phyloP scores from a whole-genome alignment of 2,329 filamentous ascomycete species.

The Fusarium proliferatum region DNA sequence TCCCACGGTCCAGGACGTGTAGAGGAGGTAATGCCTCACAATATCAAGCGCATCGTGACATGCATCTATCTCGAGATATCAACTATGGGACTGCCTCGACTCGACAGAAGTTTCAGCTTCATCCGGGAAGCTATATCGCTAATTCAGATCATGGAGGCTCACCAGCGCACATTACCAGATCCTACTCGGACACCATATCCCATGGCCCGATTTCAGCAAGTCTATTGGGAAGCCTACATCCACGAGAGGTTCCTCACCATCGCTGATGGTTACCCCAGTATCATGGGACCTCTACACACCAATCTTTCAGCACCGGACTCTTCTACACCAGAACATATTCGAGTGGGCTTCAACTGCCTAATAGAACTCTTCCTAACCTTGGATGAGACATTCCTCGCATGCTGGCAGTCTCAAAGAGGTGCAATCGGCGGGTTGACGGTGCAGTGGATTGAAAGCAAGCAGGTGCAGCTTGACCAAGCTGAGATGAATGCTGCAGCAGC shows the following conservation, averaged over 20 bases:
- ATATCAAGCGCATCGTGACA: slow-evolving; percentile 60
- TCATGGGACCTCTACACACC: slow-evolving; percentile 48
- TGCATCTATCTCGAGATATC: slow-evolving; percentile 65
- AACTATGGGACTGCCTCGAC: slow-evolving; percentile 59
- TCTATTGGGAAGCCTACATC: slow-evolving; percentile 68
- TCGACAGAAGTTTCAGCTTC: slow-evolving; percentile 61
- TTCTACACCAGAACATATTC: slow-evolving; percentile 50
- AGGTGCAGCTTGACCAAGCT: slow-evolving; percentile 53
- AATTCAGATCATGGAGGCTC: slow-evolving; percentile 39
- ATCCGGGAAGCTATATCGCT: slow-evolving; percentile 61
- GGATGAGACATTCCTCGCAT: slow-evolving; percentile 52
- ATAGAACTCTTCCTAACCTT: slow-evolving; percentile 53
- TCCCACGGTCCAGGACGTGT: slow-evolving; percentile 49
- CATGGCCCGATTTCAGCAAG: slow-evolving; percentile 51
- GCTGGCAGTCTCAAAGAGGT: slow-evolving; percentile 51
- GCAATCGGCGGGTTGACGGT: slow-evolving; percentile 46
- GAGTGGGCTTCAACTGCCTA: slow-evolving; percentile 53
- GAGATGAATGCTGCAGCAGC: slow-evolving; percentile 48
- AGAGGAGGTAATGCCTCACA: slow-evolving; percentile 53
- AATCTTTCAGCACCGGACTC: slow-evolving; percentile 48
- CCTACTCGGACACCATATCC: slow-evolving; percentile 22
- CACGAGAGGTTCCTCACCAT: slow-evolving; percentile 68
- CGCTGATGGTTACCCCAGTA: slow-evolving; percentile 57
- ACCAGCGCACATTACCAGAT: slow-evolving; percentile 30
- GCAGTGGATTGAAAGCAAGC: slow-evolving; percentile 55